These are phyloP conservation scores for Gaeumannomyces tritici DNA, from an alignment of 2,329 filamentous ascomycete genomes.

Conservation along the genomic window DNA sequence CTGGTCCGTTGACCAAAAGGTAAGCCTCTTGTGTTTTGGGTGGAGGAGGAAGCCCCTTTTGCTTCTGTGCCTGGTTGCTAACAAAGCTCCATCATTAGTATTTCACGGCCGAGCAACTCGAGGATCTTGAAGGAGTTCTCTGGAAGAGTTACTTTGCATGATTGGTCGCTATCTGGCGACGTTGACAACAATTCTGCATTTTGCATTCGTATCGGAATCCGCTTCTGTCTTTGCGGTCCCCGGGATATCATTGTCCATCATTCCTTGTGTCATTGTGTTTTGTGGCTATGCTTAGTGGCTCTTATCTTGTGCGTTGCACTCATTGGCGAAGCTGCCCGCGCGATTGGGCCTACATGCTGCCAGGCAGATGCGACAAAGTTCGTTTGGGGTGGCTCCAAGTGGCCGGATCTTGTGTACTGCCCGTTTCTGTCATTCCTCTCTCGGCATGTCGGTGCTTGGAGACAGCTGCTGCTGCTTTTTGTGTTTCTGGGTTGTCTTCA, in stretches of 20 bases:
- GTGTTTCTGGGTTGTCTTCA: too few relatives aligned
- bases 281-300: too few relatives aligned
- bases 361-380: background rate
- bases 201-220: background rate
- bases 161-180: constrained; percentile 4
- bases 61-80: constrained; percentile 11
- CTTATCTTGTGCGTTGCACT: background rate
- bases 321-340: background rate
- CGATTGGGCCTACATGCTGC: too few relatives aligned
- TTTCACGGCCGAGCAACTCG: constrained; percentile 85
- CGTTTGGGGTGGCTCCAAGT: background rate
- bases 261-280: background rate
- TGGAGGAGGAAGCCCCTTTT: background rate
- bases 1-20: constrained; percentile 97
- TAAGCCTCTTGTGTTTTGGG: constrained; percentile 31
- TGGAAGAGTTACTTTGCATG: constrained; percentile 99
- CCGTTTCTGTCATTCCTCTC: too few relatives aligned
- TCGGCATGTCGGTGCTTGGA: too few relatives aligned
- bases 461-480: too few relatives aligned
- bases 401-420: background rate
- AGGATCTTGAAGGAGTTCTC: constrained; percentile 89
- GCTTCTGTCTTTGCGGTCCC: background rate
- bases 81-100: constrained; percentile 39
- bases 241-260: background rate
- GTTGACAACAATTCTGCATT: background rate